Conservation (phyloP, 495 filamentous ascomycete genomes). For the Hamigera avellanea region DNA sequence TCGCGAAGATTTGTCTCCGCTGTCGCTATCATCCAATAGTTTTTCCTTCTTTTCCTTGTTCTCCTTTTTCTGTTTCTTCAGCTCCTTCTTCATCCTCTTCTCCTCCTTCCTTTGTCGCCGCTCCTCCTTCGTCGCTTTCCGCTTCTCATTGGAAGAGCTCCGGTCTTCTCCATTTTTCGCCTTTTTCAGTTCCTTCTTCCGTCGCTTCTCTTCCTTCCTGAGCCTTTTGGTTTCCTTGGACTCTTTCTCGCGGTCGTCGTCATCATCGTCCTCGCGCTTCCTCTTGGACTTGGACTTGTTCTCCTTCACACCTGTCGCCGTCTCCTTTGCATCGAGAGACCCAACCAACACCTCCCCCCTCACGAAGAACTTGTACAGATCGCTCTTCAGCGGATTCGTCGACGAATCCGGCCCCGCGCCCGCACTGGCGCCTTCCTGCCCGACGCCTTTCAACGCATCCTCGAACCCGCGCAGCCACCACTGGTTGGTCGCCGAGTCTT, state of each 20-base stretch:
- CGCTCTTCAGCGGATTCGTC: constrained; percentile 35
- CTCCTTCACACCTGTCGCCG: constrained; percentile 6
- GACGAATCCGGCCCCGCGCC: constrained; percentile 7
- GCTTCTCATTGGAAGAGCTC: constrained; percentile 9
- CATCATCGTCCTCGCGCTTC: constrained; percentile 7
- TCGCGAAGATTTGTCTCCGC: constrained; percentile 6
- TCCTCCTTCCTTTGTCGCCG: constrained; percentile 12
- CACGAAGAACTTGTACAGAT: constrained; percentile 76
- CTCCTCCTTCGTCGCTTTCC: constrained; percentile 20
- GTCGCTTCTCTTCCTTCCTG: constrained; percentile 22
- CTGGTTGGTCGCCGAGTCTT: constrained; percentile 47
- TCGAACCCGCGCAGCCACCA: constrained; percentile 82
- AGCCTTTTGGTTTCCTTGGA: constrained; percentile 11
- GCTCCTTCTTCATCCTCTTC: constrained; percentile 18
- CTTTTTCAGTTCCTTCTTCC: constrained; percentile 27
- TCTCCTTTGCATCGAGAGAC: constrained; percentile 35
- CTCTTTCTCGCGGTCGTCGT: constrained; percentile 7
- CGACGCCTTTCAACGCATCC: constrained; percentile 58
- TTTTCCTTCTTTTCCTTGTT: constrained; percentile 11
- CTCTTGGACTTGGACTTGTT: constrained; percentile 18
- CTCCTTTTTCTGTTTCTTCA: constrained; percentile 19
- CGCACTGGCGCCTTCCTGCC: constrained; percentile 24
- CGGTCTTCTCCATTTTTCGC: constrained; percentile 11
- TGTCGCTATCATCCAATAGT: constrained; percentile 11
- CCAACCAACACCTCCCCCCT: constrained; percentile 61